phyloP scores from a whole-genome alignment of 1,284 basidiomycete species.

The Cryptococcus amylolentus region DNA sequence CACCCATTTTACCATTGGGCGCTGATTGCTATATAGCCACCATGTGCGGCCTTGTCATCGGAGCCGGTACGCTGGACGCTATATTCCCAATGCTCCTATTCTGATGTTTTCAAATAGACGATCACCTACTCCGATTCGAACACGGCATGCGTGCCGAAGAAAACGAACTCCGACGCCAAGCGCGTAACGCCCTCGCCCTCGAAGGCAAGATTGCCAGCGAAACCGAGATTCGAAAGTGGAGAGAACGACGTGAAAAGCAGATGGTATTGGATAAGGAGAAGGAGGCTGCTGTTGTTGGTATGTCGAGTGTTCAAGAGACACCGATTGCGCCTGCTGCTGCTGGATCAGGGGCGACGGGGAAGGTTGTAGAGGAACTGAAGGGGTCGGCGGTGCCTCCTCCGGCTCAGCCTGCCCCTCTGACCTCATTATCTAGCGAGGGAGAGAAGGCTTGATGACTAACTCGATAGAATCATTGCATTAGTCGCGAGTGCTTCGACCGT shows the following conservation, averaged over 20 bases:
- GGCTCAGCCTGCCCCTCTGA: too few species aligned
- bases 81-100: not conserved
- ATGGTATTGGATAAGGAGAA: slow-evolving; percentile 8
- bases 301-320: not conserved
- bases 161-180: slow-evolving; percentile 65
- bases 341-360: not conserved
- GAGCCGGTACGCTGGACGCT: slow-evolving; percentile 48
- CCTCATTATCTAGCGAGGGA: too few species aligned
- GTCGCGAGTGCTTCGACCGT: too few species aligned
- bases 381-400: not conserved
- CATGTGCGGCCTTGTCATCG: slow-evolving; percentile 66
- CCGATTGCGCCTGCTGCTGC: not conserved
- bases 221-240: slow-evolving; percentile 77
- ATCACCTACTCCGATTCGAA: slow-evolving; percentile 69
- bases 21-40: slow-evolving; percentile 50
- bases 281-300: slow-evolving; percentile 1
- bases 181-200: slow-evolving; percentile 67
- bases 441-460: too few species aligned
- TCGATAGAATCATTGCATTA: too few species aligned
- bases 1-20: not conserved
- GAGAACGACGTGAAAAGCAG: slow-evolving; percentile 52
- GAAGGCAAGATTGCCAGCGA: slow-evolving; percentile 75
- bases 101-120: slow-evolving; percentile 53
- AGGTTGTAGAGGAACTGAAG: not conserved
- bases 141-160: slow-evolving; percentile 62